phyloP scores from a whole-genome alignment of 23 red algal species.

The Cyanidiococcus yangmingshanensis region DNA sequence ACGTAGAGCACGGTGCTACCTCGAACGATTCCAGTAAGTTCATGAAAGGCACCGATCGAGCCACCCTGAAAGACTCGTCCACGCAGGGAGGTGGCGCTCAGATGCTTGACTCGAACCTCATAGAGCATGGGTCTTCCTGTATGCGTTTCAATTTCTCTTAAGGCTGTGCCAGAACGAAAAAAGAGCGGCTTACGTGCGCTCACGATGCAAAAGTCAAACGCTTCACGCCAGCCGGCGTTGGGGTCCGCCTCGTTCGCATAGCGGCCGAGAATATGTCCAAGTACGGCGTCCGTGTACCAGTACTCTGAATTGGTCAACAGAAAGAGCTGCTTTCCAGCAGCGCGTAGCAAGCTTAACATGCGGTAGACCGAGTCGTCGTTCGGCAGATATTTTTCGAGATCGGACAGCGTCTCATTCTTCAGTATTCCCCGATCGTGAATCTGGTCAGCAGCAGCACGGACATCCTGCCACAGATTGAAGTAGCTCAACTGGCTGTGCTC shows the following conservation, averaged over 20 bases:
- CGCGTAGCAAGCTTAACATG: slow-evolving; percentile 11
- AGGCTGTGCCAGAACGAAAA: slow-evolving; percentile 22
- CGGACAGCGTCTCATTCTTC: slow-evolving; percentile 23
- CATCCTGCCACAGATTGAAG: slow-evolving; percentile 29
- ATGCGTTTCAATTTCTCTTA: slow-evolving; percentile 21
- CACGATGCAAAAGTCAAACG: slow-evolving; percentile 30
- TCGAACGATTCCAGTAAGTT: slow-evolving; percentile 3
- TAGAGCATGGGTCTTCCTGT: slow-evolving; percentile 22
- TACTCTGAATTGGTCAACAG: slow-evolving; percentile 32
- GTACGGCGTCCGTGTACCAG: slow-evolving; percentile 29
- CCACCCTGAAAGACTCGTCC: slow-evolving; percentile 30
- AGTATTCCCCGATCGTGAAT: slow-evolving; percentile 27
- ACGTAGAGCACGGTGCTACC: slow-evolving; percentile 31
- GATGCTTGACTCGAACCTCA: not conserved
- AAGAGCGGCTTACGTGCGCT: slow-evolving; percentile 22
- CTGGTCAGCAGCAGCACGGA: slow-evolving; percentile 18
- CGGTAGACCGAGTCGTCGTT: not conserved
- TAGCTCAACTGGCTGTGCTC: slow-evolving; percentile 20
- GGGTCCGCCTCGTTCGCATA: not conserved
- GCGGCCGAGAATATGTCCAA: slow-evolving; percentile 19
- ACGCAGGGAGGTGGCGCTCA: not conserved
- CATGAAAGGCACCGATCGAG: slow-evolving; percentile 19
- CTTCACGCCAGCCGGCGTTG: slow-evolving; percentile 16
- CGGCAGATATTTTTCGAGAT: slow-evolving; percentile 6
- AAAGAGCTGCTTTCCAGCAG: slow-evolving; percentile 22